A percentile compares a stretch with the other conserved stretches of the same genome.
These are phyloP conservation scores for Chalciporus sphaerocephalus DNA, from an alignment of 768 basidiomycete species.

Conservation along the genomic window DNA sequence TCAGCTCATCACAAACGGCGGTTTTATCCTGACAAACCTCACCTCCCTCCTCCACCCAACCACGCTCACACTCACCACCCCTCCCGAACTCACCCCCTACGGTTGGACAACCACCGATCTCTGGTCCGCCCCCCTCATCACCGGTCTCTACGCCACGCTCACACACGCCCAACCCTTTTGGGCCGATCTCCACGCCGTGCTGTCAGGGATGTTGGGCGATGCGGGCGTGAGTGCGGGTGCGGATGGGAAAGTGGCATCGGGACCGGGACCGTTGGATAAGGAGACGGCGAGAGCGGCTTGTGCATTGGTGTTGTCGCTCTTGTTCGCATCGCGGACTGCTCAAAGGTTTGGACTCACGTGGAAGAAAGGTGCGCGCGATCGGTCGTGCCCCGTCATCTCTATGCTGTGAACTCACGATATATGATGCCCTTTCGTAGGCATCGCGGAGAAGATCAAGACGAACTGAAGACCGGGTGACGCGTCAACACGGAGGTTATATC, in stretches of 20 bases:
- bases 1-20: conserved; percentile 70
- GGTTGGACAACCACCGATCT: conserved; percentile 86
- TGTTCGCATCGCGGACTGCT: conserved; percentile 62
- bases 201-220: conserved; percentile 44
- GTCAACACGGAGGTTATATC: background rate
- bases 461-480: no score
- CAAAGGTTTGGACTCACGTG: conserved; percentile 50
- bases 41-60: conserved; percentile 75
- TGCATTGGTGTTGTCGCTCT: conserved; percentile 53
- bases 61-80: conserved; percentile 63
- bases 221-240: conserved; percentile 23
- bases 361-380: conserved; percentile 13
- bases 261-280: no score
- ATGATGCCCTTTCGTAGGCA: conserved; percentile 1
- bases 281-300: conserved; percentile 70
- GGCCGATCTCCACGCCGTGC: conserved; percentile 52
- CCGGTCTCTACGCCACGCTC: conserved; percentile 73
- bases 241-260: conserved; percentile 35
- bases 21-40: conserved; percentile 75
- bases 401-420: background rate
- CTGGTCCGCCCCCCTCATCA: conserved; percentile 79
- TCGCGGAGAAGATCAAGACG: conserved; percentile 27
- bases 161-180: conserved; percentile 88
- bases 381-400: background rate
- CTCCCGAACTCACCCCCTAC: conserved; percentile 72